Conservation (phyloP, 129 eudicot species). For the Scalesia atractyloides region DNA sequence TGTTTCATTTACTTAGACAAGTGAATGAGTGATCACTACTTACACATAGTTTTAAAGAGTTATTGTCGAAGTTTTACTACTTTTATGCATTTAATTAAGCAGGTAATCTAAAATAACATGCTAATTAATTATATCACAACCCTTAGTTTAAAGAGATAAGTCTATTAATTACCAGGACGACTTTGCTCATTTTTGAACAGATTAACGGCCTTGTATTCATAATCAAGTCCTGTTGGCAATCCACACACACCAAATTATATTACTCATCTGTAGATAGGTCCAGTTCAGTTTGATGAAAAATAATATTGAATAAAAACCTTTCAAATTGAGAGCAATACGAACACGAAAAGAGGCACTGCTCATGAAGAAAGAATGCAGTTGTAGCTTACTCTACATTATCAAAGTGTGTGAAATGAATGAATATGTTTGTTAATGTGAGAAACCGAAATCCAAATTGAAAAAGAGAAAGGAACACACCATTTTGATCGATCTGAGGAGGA, state of each 20-base stretch:
- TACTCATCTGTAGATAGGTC: neutral
- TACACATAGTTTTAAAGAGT: neutral
- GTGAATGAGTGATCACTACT: too few species aligned
- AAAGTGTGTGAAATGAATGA: neutral
- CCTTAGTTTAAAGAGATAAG: neutral
- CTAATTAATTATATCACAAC: too few species aligned
- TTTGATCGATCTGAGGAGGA: neutral
- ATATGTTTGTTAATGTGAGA: neutral
- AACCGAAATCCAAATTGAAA: neutral
- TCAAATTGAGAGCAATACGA: slow-evolving; percentile 68
- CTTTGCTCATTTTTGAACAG: slow-evolving; percentile 64
- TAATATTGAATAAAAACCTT: slow-evolving; percentile 32
- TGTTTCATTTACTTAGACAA: too few species aligned
- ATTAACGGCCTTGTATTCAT: slow-evolving; percentile 69
- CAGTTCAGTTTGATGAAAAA: neutral
- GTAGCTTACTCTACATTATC: slow-evolving; percentile 22
- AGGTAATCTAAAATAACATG: too few species aligned
- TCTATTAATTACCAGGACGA: slow-evolving; percentile 50
- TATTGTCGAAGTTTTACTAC: neutral
- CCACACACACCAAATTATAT: slow-evolving; percentile 1
- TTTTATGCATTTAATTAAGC: too few species aligned
- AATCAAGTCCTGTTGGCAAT: slow-evolving; percentile 61
- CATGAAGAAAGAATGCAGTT: slow-evolving; percentile 53
- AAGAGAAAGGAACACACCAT: slow-evolving; percentile 12
- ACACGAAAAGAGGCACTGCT: slow-evolving; percentile 67